Evolutionary conservation across 2,329 filamentous ascomycete species (phyloP).

Genomic region (Trichoderma semiorbis): DNA sequence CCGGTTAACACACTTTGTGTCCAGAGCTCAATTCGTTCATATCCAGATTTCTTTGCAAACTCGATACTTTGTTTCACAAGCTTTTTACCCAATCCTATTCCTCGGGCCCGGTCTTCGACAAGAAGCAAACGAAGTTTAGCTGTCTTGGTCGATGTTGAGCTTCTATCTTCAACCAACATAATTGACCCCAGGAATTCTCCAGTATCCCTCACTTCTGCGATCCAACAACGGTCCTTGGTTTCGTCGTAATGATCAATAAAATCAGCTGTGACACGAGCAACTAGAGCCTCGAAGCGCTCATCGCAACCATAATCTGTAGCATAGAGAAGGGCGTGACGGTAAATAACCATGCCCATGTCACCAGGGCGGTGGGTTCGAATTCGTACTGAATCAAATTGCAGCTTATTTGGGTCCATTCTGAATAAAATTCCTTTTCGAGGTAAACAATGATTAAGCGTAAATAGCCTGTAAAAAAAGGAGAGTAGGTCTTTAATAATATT

Average conservation of each 20-base stretch:
- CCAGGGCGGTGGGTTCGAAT: not conserved
- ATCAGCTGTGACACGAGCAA: not conserved
- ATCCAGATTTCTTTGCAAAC: not conserved
- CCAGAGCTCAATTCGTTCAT: not conserved
- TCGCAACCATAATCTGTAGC: not conserved
- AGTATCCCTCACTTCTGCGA: slow-evolving; percentile 3
- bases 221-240: not conserved
- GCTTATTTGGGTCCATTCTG: not conserved
- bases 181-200: not conserved
- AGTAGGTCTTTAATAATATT: not conserved
- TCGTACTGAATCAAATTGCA: not conserved
- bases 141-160: not conserved
- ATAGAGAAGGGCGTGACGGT: not conserved
- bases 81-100: not conserved
- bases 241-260: slow-evolving; percentile 21
- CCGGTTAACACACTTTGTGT: not conserved
- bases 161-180: not conserved
- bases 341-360: not conserved
- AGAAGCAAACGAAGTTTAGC: not conserved
- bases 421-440: not conserved
- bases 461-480: no score
- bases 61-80: not conserved
- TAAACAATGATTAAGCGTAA: not conserved
- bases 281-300: not conserved
- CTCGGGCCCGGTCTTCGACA: not conserved